Base-by-base conservation (phyloP, 345 rosid genomes). In the Euclidium syriacum region DNA sequence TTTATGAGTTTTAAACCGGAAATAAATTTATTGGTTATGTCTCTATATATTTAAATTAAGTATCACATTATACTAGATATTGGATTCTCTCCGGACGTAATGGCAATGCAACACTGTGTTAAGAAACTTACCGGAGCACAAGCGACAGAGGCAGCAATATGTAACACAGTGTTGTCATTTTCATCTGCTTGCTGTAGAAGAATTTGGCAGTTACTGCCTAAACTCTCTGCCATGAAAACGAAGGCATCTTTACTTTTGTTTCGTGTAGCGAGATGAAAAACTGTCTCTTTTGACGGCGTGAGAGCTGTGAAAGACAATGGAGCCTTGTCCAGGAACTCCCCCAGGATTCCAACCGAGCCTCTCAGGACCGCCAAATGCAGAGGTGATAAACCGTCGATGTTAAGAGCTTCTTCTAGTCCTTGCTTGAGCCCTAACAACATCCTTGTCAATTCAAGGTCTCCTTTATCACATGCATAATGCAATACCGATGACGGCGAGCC, bases 111-210 rank as follows among this genome's bases (percentile, higher is more conserved):
- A n/a, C n/a, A n/a, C n/a, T n/a, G n/a, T n/a, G n/a, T n/a, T n/a
- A n/a, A n/a, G n/a, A n/a, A n/a, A 66, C 64, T 66, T 10, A 66
- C 71, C n/a, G 38, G 49, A 47, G 71, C 49, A 67, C 40, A 47
- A 47, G 30, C 73, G 0, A 77, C 55, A 5, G 83, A 78, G 6
- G 80, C 79, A 35, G 90, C 85, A 6, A 76, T 22, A 71, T 81
- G 90, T 74, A 84, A 55, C 29, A 75, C 67, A 5, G 83, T 81
- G 76, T 84, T 79, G 36, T 78, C 86, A 22, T 70, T 76, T 15
- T 50, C 67, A 52, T 84, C 83, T 30, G 38, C 10, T 56, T 19
- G 50, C 5, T 67, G 76, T 18, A 43, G 1, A 56, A 81, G 64
- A 23, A 52, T 39, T 14, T 78, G 76, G 33, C 43, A 70, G 15